Conservation (phyloP, 2,329 filamentous ascomycete genomes). For the Ascochyta koolunga region DNA sequence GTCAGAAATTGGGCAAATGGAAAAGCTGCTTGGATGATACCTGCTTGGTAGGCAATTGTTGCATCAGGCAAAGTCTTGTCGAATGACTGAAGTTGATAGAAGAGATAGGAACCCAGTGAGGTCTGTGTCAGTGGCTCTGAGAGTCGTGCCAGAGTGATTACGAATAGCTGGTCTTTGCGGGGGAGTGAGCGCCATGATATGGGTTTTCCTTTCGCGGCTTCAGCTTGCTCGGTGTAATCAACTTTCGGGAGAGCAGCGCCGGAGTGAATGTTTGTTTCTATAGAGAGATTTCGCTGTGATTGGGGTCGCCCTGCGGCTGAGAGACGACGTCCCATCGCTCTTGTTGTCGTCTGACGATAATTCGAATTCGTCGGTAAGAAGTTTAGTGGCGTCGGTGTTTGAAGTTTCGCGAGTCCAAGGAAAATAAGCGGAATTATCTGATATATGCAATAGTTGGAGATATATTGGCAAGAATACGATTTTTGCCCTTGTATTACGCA, state of each 20-base stretch:
- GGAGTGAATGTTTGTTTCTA: conserved; percentile 29
- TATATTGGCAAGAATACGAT: too few relatives aligned
- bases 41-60: conserved; percentile 77
- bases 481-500: too few relatives aligned
- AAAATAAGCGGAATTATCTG: not conserved
- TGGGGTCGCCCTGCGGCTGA: not conserved
- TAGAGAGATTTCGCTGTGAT: conserved; percentile 20
- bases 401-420: conserved; percentile 1
- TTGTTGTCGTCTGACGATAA: not conserved
- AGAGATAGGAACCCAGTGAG: conserved; percentile 70
- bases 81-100: conserved; percentile 86
- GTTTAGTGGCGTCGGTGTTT: conserved; percentile 2
- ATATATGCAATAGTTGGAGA: too few relatives aligned
- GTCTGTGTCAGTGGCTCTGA: conserved; percentile 85
- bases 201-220: conserved; percentile 50
- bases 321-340: conserved; percentile 2
- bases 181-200: conserved; percentile 77
- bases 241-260: conserved; percentile 23
- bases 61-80: conserved; percentile 62
- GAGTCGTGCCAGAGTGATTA: conserved; percentile 78
- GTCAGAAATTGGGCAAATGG: conserved; percentile 83
- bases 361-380: not conserved
- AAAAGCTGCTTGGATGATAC: conserved; percentile 78
- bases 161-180: conserved; percentile 75
- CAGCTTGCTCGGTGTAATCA: conserved; percentile 31